Conservation (phyloP, 1,139 yeast species). For the Kodamaea fungicola region DNA sequence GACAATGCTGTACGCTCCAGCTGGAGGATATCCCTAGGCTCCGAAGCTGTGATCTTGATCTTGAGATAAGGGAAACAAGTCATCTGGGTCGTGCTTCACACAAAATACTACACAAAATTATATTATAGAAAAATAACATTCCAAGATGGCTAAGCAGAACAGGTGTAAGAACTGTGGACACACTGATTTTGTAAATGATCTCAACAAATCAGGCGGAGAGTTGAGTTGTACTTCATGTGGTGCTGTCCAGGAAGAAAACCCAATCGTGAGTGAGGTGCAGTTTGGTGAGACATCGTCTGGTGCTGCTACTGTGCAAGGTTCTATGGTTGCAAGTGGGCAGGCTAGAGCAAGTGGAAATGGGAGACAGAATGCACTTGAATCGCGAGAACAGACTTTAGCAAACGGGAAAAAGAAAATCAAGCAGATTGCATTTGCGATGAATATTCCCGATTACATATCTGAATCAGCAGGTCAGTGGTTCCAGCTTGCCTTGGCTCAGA, state of each 20-base stretch:
- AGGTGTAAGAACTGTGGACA: constrained; percentile 33
- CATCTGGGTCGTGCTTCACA: too few species aligned
- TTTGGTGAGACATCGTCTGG: constrained; percentile 91
- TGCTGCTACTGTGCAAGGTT: constrained; percentile 94
- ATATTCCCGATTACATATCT: constrained; percentile 78
- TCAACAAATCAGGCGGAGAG: constrained; percentile 64
- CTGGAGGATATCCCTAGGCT: constrained; percentile 62
- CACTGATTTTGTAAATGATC: constrained; percentile 29
- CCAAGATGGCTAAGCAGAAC: constrained; percentile 15
- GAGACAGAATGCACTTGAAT: constrained; percentile 69
- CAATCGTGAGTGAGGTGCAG: constrained; percentile 91
- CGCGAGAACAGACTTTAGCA: constrained; percentile 81
- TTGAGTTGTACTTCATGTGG: constrained; percentile 82
- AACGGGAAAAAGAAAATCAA: constrained; percentile 77
- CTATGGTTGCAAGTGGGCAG: constrained; percentile 88
- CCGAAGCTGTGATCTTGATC: constrained; percentile 45
- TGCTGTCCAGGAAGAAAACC: constrained; percentile 83
- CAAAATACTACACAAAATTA: not conserved
- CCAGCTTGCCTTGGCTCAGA: constrained; percentile 75
- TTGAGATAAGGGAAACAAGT: constrained; percentile 15
- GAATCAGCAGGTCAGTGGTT: constrained; percentile 91
- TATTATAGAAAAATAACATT: constrained; percentile 1
- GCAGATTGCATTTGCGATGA: constrained; percentile 74
- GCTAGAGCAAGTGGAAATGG: constrained; percentile 64
- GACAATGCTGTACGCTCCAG: constrained; percentile 57